Conservation (phyloP, 2,329 filamentous ascomycete genomes). For the Calonectria hawksworthii region DNA sequence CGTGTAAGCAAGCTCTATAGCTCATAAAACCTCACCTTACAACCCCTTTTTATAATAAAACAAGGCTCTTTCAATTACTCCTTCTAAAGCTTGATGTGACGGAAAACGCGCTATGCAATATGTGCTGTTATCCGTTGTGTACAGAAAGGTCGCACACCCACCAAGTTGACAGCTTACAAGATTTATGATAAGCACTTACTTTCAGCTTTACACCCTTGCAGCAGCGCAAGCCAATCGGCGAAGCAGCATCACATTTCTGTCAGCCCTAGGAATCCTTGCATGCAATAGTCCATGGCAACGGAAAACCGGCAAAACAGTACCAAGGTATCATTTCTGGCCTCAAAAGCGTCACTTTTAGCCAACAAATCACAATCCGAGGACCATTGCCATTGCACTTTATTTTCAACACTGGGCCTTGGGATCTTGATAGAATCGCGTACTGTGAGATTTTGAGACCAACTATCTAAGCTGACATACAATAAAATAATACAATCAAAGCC, state of each 20-base stretch:
- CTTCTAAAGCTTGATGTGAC: too few relatives aligned
- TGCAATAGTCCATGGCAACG: background rate
- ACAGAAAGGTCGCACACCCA: too few relatives aligned
- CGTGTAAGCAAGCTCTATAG: too few relatives aligned
- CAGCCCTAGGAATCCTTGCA: background rate
- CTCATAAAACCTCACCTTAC: too few relatives aligned
- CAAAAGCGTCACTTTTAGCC: background rate
- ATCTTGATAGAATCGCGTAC: background rate
- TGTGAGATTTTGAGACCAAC: background rate
- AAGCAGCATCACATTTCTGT: background rate
- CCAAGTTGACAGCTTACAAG: too few relatives aligned
- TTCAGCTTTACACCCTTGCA: background rate
- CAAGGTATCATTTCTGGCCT: background rate
- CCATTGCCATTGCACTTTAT: background rate
- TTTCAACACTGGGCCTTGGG: background rate
- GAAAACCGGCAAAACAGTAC: background rate
- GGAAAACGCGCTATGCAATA: too few relatives aligned
- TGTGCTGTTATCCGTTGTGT: too few relatives aligned
- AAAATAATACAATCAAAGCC: background rate
- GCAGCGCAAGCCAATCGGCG: background rate
- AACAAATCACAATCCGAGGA: background rate
- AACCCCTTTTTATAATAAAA: too few relatives aligned
- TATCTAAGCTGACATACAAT: background rate
- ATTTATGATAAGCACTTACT: too few relatives aligned
- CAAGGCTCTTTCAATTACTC: too few relatives aligned